Evolutionary conservation across 23 red algal species (phyloP).

Genomic region (Gracilaria gracilis): DNA sequence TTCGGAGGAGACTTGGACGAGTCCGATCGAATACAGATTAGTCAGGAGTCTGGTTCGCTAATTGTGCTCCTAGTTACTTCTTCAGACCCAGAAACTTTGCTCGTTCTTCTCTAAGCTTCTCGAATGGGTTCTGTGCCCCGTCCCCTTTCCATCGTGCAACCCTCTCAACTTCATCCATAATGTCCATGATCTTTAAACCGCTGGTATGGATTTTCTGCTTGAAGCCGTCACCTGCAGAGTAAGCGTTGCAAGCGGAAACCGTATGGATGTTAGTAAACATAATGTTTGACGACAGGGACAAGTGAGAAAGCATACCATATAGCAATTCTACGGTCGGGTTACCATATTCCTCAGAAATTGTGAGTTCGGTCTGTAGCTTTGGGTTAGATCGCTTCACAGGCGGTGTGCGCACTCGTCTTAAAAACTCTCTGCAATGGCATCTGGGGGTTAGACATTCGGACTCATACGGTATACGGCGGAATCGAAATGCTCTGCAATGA

Average conservation of each 20-base stretch:
- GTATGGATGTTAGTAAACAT: not conserved
- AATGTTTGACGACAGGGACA: not conserved
- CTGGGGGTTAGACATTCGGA: not conserved
- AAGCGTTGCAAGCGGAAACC: not conserved
- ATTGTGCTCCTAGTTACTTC: not conserved
- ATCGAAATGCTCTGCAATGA: no score
- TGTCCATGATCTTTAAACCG: slow-evolving; percentile 55
- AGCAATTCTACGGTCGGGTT: slow-evolving; percentile 41
- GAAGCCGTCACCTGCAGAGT: slow-evolving; percentile 18
- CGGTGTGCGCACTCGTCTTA: slow-evolving; percentile 69
- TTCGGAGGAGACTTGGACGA: no score
- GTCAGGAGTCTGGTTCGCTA: no score
- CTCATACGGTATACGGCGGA: no score
- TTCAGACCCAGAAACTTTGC: slow-evolving; percentile 39
- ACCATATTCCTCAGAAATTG: slow-evolving; percentile 48
- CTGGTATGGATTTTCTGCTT: slow-evolving; percentile 45
- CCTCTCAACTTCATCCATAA: slow-evolving; percentile 66
- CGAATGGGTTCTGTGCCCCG: slow-evolving; percentile 56
- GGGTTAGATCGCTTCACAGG: slow-evolving; percentile 64
- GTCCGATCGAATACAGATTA: no score
- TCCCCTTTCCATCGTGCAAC: slow-evolving; percentile 63
- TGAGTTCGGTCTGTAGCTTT: slow-evolving; percentile 37
- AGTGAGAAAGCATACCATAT: slow-evolving; percentile 36
- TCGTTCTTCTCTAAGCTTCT: slow-evolving; percentile 17
- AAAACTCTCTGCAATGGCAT: slow-evolving; percentile 55